Conservation (phyloP, 2,329 filamentous ascomycete genomes). For the Fusarium staphyleae region DNA sequence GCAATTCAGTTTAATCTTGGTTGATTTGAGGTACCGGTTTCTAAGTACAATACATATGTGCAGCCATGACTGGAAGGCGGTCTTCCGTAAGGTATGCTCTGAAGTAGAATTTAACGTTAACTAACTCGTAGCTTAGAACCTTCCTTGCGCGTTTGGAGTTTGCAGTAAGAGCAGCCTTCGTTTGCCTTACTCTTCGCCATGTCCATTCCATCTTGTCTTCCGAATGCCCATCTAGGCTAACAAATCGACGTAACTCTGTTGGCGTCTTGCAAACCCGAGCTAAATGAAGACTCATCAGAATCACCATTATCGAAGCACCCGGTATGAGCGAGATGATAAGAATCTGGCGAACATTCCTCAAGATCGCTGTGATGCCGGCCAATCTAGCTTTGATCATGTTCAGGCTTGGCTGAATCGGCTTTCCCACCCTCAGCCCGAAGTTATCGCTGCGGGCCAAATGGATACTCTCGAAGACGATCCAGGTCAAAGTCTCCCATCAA, state of each 20-base stretch:
- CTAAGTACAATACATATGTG: too few species aligned
- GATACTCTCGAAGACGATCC: background rate
- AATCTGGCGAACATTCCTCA: background rate
- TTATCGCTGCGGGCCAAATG: background rate
- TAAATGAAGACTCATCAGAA: conserved; percentile 10
- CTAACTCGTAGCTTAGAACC: too few species aligned
- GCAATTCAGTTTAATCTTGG: too few species aligned
- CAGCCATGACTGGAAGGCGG: too few species aligned
- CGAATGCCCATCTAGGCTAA: too few species aligned
- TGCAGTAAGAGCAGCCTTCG: background rate
- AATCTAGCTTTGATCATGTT: background rate
- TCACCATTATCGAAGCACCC: conserved; percentile 1
- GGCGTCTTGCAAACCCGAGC: background rate
- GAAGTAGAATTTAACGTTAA: too few species aligned
- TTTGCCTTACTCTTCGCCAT: background rate
- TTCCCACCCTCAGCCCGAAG: background rate
- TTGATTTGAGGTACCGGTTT: too few species aligned
- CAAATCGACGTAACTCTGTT: too few species aligned
- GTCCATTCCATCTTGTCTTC: background rate
- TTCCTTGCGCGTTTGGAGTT: background rate
- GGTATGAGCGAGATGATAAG: background rate
- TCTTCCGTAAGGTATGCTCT: too few species aligned
- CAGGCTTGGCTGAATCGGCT: conserved; percentile 22
- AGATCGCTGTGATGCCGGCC: background rate
- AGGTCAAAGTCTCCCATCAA: background rate